Base-by-base conservation (phyloP, 305 asterid species). In the Salvia sclarea region DNA sequence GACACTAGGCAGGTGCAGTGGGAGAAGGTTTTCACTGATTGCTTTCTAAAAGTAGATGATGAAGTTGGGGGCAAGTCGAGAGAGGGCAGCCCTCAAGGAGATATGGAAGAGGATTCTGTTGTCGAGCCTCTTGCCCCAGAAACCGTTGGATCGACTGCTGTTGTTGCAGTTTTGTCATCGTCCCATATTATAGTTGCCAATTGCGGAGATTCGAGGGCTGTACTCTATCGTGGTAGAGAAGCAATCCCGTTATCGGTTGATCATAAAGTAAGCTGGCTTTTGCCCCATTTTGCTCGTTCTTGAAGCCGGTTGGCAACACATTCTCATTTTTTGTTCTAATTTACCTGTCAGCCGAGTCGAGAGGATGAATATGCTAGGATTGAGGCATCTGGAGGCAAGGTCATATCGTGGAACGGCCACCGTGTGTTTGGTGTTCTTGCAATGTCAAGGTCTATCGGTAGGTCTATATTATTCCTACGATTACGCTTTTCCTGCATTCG, bases 121-220 rank as follows among this genome's bases (percentile, higher is more conserved):
- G 75, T 57, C 6, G 89, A 80, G 45, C 86, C 96, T 30, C 71
- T 90, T 64, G 91, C 89, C 66, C 84, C 96, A 0, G 97, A 90
- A 75, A 93, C 98, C 16, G 95, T 88, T 24, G 98, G 98, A 57
- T 88, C 98, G 1, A 93, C 98, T 14, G 98, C 97, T 8, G 94
- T 90, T 56, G 96, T 90, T 77, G 95, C 92, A 1, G 85, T 90
- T 50, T 48, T 92, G 21, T 85, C 84, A 54, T 90, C 97, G 10
- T 92, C 98, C 69, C 97, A 92, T 76, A 86, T 92, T 47, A 68
- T 92, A 63, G 97, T 92, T 58, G 86, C 91, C 69, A 92, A 92
- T 57, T 92, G 96, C 31, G 98, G 98, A 74, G 97, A 90, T 80
- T 92, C 98, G 1, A 80, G 98, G 81, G 98, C 96, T 63, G 98